Conservation (phyloP, 1,284 basidiomycete genomes). For the Fomitopsis palustris region DNA sequence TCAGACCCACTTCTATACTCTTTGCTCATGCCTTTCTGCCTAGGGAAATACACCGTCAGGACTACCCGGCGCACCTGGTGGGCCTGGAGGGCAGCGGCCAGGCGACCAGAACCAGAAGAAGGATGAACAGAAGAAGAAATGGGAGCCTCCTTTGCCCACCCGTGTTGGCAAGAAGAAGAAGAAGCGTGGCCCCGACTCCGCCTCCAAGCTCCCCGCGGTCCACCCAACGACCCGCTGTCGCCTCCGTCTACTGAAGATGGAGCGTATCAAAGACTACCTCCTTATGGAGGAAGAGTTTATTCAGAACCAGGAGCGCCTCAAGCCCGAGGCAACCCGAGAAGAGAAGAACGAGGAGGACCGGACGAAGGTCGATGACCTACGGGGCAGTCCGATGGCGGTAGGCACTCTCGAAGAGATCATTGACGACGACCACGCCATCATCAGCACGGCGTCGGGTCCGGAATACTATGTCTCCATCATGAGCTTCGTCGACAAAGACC, state of each 20-base stretch:
- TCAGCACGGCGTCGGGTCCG: slow-evolving; percentile 92
- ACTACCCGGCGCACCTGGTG: slow-evolving; percentile 44
- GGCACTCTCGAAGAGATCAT: slow-evolving; percentile 99
- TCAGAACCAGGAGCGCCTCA: slow-evolving; percentile 89
- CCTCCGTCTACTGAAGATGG: slow-evolving; percentile 93
- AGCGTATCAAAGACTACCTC: slow-evolving; percentile 98
- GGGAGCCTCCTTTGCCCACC: slow-evolving; percentile 98
- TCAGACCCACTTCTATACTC: background rate
- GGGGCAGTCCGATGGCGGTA: slow-evolving; percentile 95
- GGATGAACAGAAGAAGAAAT: slow-evolving; percentile 89
- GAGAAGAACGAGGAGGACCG: slow-evolving; percentile 97
- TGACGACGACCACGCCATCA: slow-evolving; percentile 99
- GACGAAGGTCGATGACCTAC: slow-evolving; percentile 90
- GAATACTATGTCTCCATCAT: slow-evolving; percentile 99
- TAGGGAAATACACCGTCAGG: slow-evolving; percentile 84
- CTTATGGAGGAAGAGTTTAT: slow-evolving; percentile 98
- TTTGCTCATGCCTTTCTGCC: background rate
- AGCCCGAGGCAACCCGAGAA: slow-evolving; percentile 80
- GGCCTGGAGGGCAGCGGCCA: slow-evolving; percentile 25
- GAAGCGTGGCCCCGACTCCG: slow-evolving; percentile 86
- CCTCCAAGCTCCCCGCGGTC: slow-evolving; percentile 91
- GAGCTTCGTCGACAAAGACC: slow-evolving; percentile 98
- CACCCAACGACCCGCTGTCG: slow-evolving; percentile 95
- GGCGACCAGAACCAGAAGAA: slow-evolving; percentile 60
- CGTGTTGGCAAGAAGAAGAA: slow-evolving; percentile 97